These are phyloP conservation scores for Barnettozyma sucrosica DNA, from an alignment of 805 yeast genomes.

Conservation along the genomic window DNA sequence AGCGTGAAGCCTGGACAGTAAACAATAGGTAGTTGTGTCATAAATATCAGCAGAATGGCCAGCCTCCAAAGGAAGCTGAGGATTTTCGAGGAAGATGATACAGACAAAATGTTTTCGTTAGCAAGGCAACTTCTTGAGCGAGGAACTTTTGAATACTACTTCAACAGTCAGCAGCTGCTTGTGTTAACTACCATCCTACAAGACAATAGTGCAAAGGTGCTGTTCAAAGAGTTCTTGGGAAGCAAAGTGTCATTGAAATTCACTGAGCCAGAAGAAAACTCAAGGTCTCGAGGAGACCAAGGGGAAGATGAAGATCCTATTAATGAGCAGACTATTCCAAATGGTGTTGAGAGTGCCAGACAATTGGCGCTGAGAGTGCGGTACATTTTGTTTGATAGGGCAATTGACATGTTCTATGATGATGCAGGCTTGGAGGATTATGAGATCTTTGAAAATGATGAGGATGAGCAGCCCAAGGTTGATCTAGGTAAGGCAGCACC, in stretches of 20 bases:
- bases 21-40: neutral
- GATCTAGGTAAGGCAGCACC: neutral
- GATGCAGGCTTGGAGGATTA: constrained; percentile 14
- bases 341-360: constrained; percentile 43
- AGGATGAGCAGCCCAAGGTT: neutral
- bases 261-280: constrained; percentile 12
- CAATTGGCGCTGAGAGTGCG: constrained; percentile 59
- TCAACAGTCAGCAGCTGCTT: constrained; percentile 51
- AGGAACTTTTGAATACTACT: constrained; percentile 40
- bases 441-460: constrained; percentile 15
- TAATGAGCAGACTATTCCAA: constrained; percentile 32
- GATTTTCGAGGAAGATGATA: constrained; percentile 25
- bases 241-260: constrained; percentile 27
- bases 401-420: constrained; percentile 42
- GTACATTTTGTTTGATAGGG: constrained; percentile 69
- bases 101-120: constrained; percentile 19
- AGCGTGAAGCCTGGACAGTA: neutral
- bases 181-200: constrained; percentile 42
- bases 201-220: constrained; percentile 21
- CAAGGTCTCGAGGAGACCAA: constrained; percentile 31
- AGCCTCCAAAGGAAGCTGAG: constrained; percentile 11
- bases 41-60: neutral
- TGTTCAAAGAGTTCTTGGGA: constrained; percentile 42
- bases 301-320: constrained; percentile 29
- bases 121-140: constrained; percentile 24